These are phyloP conservation scores for Ophiocordyceps camponoti-leonardi DNA, from an alignment of 2,329 filamentous ascomycete species.

Conservation along the genomic window DNA sequence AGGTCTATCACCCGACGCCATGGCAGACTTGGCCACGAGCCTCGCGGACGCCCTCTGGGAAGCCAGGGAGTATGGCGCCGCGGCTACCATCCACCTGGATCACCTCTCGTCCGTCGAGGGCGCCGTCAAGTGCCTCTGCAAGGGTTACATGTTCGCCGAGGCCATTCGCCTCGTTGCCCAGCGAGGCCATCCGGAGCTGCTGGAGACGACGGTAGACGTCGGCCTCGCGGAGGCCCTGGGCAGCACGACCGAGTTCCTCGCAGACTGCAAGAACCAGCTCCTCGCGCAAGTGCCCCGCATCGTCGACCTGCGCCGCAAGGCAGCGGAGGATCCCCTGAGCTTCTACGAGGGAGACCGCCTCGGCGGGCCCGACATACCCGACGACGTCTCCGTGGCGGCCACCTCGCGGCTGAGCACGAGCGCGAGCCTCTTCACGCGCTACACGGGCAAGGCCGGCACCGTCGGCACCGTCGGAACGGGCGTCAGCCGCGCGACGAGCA, in stretches of 20 bases:
- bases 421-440: conserved; percentile 83
- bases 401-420: conserved; percentile 63
- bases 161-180: conserved; percentile 64
- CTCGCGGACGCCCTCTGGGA: conserved; percentile 70
- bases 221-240: conserved; percentile 69
- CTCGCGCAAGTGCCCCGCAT: conserved; percentile 74
- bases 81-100: conserved; percentile 65
- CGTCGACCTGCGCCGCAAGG: conserved; percentile 63
- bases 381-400: conserved; percentile 82
- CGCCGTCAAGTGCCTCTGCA: conserved; percentile 66
- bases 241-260: conserved; percentile 74
- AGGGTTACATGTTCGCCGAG: conserved; percentile 72
- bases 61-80: conserved; percentile 65
- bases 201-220: conserved; percentile 53
- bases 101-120: conserved; percentile 57
- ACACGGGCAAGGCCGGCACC: conserved; percentile 55
- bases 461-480: conserved; percentile 54
- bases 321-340: conserved; percentile 66
- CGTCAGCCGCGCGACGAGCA: conserved; percentile 63
- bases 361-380: conserved; percentile 56
- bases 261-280: conserved; percentile 80
- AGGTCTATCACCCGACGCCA: conserved; percentile 39
- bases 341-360: conserved; percentile 70
- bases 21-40: conserved; percentile 50
- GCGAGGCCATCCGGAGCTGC: conserved; percentile 40